Base-by-base conservation (phyloP, 2,329 filamentous ascomycete genomes). In the Trichophyton benhamiae region DNA sequence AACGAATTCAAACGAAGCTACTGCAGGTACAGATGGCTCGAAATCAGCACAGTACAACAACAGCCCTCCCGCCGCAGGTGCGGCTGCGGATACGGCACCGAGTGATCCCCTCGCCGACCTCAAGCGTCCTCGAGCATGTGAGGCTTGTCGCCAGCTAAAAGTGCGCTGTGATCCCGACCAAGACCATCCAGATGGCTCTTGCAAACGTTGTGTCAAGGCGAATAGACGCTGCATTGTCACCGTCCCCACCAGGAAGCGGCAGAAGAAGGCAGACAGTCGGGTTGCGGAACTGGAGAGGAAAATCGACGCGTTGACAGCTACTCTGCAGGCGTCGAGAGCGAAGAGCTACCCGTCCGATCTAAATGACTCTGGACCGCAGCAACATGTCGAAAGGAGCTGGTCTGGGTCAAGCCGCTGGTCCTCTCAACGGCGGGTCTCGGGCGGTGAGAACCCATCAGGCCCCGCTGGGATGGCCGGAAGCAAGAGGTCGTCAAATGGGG, bases 241-340 rank as follows among this genome's bases (percentile, higher is more conserved):
- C 0, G 83, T 85, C 65, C 89, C 83, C 0, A 84, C 79, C 13
- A 75, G 89, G 46, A 95, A 95, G 75, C 81, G 91, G 52, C 89
- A 92, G 77, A 95, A 92, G 79, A 95, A 95, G 79, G 91, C 89
- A 60, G 91, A 95, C 72, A 92, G 85, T 66, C 82, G 90, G 59
- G 91, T 96, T 11, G 87, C 90, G 7, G 91, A 96, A 77, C 79
- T 96, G 59, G 91, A 96, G 78, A 90, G 87, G 79, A 95, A 95
- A 77, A 92, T 96, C 65, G 90, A 96, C 77, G 88, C 87, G 7
- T 72, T 96, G 71, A 95, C 89, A 6, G 88, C 89, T 5, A 90
- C 85, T 41, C 72, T 96, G 65, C 86, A 89, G 53, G 84, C 87
- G 1, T 72, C 73, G 8, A 71, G 73, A 58, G 68, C 68, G 4